Base-by-base conservation (phyloP, 1,284 basidiomycete genomes). In the Gomphus sp. region DNA sequence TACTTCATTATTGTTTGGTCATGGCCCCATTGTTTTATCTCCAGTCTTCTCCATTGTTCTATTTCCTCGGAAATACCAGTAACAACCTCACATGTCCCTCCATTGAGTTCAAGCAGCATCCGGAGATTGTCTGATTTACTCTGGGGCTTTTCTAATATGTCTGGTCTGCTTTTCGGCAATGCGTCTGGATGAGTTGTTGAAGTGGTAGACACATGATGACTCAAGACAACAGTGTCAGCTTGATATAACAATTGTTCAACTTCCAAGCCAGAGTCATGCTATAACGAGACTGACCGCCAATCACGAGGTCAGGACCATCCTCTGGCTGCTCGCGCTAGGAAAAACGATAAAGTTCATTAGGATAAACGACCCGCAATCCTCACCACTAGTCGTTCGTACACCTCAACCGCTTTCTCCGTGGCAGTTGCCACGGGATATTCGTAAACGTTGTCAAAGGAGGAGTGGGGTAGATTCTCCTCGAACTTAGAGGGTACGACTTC, bases 391-490 rank as follows among this genome's bases (percentile, higher is more conserved):
- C 87, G 79, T 70, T 91, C 85, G 67, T 97, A 97, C n/a, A 96
- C 93, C 67, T 96, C 91, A 8, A 93, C 81, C 0, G 89, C 94
- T 76, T 98, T 98, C 64, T 95, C 88, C 1, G 84, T 85, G 2
- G 93, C 93, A 0, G 94, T 98, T 8, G 94, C 86, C 5, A 97
- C 91, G 0, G 95, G 92, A 69, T 99, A 98, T 69, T 97, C 93
- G 61, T 92, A 90, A 16, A 90, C 79, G 62, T 91, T 81, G 31
- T 84, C 82, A 60, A 87, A 98, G 2, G 81, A 79, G 18, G 73
- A 73, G 52, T 89, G 76, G 0, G 82, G 77, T 14, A 98, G 74
- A 66, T 95, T 77, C 71, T 98, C 96, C 43, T 82, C 80, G 64
- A 98, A 98, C 0, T 80, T 89, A 2, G 93, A 96, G 0, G 93